Conservation (phyloP, 1,284 basidiomycete genomes). For the Neonothopanus nambi region DNA sequence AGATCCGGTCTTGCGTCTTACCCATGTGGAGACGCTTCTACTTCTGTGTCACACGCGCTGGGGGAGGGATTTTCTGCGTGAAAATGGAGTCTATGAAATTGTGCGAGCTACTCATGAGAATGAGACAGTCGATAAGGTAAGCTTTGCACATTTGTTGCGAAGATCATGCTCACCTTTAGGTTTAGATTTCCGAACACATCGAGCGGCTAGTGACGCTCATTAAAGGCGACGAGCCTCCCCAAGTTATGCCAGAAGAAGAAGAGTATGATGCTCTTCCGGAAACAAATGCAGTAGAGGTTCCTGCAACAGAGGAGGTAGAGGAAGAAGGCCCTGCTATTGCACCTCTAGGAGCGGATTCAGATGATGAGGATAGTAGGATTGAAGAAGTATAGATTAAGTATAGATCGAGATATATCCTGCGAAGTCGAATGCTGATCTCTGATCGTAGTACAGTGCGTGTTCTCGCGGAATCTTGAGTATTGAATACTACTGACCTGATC, state of each 20-base stretch:
- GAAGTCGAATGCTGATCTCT: neutral
- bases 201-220: conserved; percentile 76
- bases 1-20: conserved; percentile 80
- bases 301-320: conserved; percentile 20
- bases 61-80: conserved; percentile 81
- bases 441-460: neutral
- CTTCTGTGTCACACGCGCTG: conserved; percentile 87
- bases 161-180: neutral
- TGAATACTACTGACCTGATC: neutral
- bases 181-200: conserved; percentile 58
- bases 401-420: neutral
- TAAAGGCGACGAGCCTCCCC: conserved; percentile 64
- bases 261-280: conserved; percentile 36
- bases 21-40: conserved; percentile 87
- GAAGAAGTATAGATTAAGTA: conserved; percentile 46
- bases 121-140: conserved; percentile 79
- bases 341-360: conserved; percentile 25
- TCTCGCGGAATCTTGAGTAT: neutral
- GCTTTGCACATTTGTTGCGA: conserved; percentile 19
- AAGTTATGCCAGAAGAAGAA: conserved; percentile 36
- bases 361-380: conserved; percentile 56
- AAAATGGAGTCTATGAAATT: conserved; percentile 87
- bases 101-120: conserved; percentile 79
- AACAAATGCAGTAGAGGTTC: conserved; percentile 22
- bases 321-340: conserved; percentile 29